These are phyloP conservation scores for Arthrobotrys sphaeroides DNA, from an alignment of 2,329 filamentous ascomycete species.

Conservation along the genomic window DNA sequence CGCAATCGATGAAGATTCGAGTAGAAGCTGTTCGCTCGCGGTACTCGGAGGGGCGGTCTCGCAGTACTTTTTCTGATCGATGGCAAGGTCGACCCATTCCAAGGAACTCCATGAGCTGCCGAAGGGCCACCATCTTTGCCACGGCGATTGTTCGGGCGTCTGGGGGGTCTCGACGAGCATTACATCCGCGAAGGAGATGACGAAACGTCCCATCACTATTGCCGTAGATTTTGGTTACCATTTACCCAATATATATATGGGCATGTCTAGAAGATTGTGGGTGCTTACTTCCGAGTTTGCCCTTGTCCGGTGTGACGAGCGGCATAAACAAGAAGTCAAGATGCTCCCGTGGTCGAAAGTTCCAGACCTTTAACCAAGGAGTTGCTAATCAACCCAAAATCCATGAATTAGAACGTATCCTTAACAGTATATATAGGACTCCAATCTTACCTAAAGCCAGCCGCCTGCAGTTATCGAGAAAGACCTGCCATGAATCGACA, in stretches of 20 bases:
- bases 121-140: slow-evolving; percentile 40
- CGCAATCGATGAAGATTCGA: slow-evolving; percentile 28
- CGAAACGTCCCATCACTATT: slow-evolving; percentile 47
- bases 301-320: slow-evolving; percentile 16
- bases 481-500: slow-evolving; percentile 46
- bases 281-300: slow-evolving; percentile 34
- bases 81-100: slow-evolving; percentile 43
- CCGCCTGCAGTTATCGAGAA: slow-evolving; percentile 35
- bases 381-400: slow-evolving; percentile 2
- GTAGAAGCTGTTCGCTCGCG: slow-evolving; percentile 34
- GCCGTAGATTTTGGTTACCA: neutral
- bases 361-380: slow-evolving; percentile 51
- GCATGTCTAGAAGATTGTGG: too few relatives aligned
- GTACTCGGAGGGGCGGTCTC: slow-evolving; percentile 27
- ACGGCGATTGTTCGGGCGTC: neutral
- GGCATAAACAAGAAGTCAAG: slow-evolving; percentile 50
- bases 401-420: neutral
- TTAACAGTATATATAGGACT: neutral
- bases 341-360: slow-evolving; percentile 44
- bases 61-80: slow-evolving; percentile 41
- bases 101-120: neutral
- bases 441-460: slow-evolving; percentile 17
- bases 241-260: neutral
- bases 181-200: slow-evolving; percentile 45
- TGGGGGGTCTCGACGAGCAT: slow-evolving; percentile 41